These are phyloP conservation scores for Kalanchoe fedtschenkoi DNA, from an alignment of 164 flowering plant genomes.

Conservation along the genomic window DNA sequence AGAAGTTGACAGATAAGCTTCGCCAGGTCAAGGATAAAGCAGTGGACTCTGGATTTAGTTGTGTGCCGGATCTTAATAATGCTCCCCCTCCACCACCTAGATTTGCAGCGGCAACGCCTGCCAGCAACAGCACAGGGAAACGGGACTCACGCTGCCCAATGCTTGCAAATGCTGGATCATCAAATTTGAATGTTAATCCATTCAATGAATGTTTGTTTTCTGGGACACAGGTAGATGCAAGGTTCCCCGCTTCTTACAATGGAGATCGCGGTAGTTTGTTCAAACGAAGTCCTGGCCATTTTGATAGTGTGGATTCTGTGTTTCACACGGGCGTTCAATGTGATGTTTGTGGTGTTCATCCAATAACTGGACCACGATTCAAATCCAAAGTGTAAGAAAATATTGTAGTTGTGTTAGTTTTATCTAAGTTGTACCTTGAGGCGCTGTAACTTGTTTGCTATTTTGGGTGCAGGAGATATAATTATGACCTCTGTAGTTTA, in stretches of 20 bases:
- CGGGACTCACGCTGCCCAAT: neutral
- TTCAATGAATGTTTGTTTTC: slow-evolving; percentile 27
- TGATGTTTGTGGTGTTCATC: slow-evolving; percentile 83
- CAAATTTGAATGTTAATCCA: neutral
- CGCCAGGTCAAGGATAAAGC: neutral
- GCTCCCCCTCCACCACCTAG: neutral
- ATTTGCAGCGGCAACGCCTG: slow-evolving; percentile 1
- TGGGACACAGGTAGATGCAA: slow-evolving; percentile 3
- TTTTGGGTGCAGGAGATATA: slow-evolving; percentile 44
- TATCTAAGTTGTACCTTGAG: neutral
- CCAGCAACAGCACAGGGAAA: slow-evolving; percentile 4
- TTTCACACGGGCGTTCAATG: slow-evolving; percentile 73
- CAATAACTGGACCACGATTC: slow-evolving; percentile 81
- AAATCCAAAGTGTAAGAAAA: slow-evolving; percentile 78
- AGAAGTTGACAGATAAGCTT: neutral
- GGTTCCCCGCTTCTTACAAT: slow-evolving; percentile 13
- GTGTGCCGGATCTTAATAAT: slow-evolving; percentile 3
- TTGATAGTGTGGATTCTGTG: slow-evolving; percentile 22
- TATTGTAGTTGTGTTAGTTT: neutral
- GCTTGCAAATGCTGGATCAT: neutral
- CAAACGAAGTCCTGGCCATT: slow-evolving; percentile 7
- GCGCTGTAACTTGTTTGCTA: neutral
- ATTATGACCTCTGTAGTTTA: slow-evolving; percentile 74
- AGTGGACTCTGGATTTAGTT: neutral
- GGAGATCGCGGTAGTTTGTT: slow-evolving; percentile 13